Percentiles rank a stretch among this genome's conserved stretches.
Conservation (phyloP, 495 filamentous ascomycete species). For the Trichoderma gamsii region DNA sequence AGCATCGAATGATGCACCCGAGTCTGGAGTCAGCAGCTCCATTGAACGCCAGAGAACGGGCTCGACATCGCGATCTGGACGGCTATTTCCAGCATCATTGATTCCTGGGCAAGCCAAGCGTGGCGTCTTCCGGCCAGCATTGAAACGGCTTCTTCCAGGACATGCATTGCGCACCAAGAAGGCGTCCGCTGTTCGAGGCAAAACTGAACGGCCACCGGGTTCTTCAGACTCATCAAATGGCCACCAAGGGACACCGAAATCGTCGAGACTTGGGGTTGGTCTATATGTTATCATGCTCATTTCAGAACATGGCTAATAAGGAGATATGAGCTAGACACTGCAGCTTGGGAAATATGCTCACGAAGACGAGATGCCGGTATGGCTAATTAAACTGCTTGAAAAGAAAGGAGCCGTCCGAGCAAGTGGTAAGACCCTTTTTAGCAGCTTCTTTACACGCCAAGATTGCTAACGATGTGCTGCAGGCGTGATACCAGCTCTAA, state of each 20-base stretch:
- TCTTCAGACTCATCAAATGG: background rate
- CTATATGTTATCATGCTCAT: background rate
- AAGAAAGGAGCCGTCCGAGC: constrained; percentile 53
- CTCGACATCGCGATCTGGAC: background rate
- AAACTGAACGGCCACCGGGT: background rate
- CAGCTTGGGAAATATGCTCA: constrained; percentile 83
- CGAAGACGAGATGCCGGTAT: constrained; percentile 81
- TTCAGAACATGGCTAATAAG: background rate
- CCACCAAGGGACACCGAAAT: background rate
- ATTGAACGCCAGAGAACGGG: background rate
- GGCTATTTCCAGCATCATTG: background rate
- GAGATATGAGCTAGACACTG: constrained; percentile 26
- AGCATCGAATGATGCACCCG: background rate
- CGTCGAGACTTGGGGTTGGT: background rate
- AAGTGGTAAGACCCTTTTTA: constrained; percentile 50
- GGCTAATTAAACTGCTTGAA: constrained; percentile 65
- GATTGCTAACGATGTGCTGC: constrained; percentile 52
- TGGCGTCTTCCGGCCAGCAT: background rate
- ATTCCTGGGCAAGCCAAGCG: background rate
- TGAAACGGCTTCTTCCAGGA: background rate
- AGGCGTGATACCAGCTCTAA: constrained; percentile 70
- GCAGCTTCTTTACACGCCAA: constrained; percentile 29
- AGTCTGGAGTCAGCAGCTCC: background rate
- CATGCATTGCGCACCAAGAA: constrained; percentile 18
- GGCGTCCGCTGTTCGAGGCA: constrained; percentile 16